Evolutionary conservation across 345 rosid species (phyloP), one percentile per base, ranked within the genome.

Genomic region (Capsella bursapastoris): DNA sequence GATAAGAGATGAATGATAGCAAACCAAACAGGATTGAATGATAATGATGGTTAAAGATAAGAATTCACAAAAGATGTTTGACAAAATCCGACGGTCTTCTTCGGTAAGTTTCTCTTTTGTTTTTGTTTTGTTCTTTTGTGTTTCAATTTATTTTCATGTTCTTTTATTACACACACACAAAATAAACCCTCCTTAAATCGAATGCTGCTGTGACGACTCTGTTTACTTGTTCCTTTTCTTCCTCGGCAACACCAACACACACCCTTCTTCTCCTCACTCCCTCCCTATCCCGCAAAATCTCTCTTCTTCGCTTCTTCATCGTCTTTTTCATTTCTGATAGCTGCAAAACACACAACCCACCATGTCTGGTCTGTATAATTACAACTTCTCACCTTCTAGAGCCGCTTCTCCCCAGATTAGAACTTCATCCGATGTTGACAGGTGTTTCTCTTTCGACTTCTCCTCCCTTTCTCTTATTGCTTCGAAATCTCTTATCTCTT

Each of bases 341-440:
- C 67, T 14, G 38, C 40, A 44, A 43, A 63, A 5, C 38, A 9
- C 37, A 62, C 13, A 28, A 40, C 8, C 53, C 53, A 63, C 83
- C 64, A 96, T 96, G 99, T 92, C 98, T 65, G 98, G 99, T 78
- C 77, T 96, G 83, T 96, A 92, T 81, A 90, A 96, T 85, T 83
- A 90, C 76, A 90, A 84, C 84, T 95, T 84, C 85, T 95, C 99
- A 57, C 99, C 97, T 68, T 96, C 93, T 66, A 82, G 97, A 80
- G 96, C 97, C 77, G 96, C 96, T 74, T 92, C 97, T 80, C 99
- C 99, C 3, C 99, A 87, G 87, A 92, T 92, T 88, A 88, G 97
- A 84, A 86, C 82, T 88, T 67, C 83, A 57, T 88, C 97, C 62
- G 97, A 92, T 87, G 87, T 86, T 70, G 97, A 89, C 82, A 87